Evolutionary conservation across 1,139 yeast species (phyloP).

Genomic region (Blastobotrys petasosporus): DNA sequence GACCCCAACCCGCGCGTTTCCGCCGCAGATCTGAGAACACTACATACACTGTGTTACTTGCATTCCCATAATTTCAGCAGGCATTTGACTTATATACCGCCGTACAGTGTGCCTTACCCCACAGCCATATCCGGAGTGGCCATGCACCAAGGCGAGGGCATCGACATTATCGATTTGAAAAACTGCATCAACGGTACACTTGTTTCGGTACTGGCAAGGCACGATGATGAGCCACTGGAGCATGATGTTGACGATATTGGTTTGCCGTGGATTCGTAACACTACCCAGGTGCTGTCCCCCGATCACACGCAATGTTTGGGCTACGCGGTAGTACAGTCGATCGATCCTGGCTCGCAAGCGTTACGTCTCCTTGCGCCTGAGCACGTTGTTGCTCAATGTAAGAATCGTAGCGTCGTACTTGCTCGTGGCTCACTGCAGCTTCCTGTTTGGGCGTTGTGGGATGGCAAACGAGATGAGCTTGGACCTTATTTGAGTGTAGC

Average conservation of each 20-base stretch:
- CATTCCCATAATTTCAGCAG: slow-evolving; percentile 20
- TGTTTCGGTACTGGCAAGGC: slow-evolving; percentile 26
- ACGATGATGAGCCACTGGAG: slow-evolving; percentile 15
- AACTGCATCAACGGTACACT: slow-evolving; percentile 30
- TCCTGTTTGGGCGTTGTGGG: slow-evolving; percentile 43
- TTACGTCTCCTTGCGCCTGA: slow-evolving; percentile 59
- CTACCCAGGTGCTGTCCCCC: slow-evolving; percentile 8
- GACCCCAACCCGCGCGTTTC: slow-evolving; percentile 10
- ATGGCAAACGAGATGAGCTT: slow-evolving; percentile 9
- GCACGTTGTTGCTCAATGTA: slow-evolving; percentile 20
- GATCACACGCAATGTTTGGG: slow-evolving; percentile 25
- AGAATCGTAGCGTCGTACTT: slow-evolving; percentile 35
- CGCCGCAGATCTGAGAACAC: slow-evolving; percentile 32
- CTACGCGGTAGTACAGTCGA: slow-evolving; percentile 40
- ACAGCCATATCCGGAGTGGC: slow-evolving; percentile 23
- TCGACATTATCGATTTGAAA: slow-evolving; percentile 23
- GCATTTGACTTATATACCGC: slow-evolving; percentile 30
- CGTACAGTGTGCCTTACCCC: slow-evolving; percentile 23
- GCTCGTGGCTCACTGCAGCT: slow-evolving; percentile 63
- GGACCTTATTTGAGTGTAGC: slow-evolving; percentile 40
- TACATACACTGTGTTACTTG: slow-evolving; percentile 33
- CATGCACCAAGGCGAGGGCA: slow-evolving; percentile 28
- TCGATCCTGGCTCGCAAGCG: slow-evolving; percentile 39
- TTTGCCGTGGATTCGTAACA: slow-evolving; percentile 7
- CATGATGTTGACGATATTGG: slow-evolving; percentile 3